Base-by-base conservation (phyloP, 2,329 filamentous ascomycete species). In the Microcyclosporella mali region DNA sequence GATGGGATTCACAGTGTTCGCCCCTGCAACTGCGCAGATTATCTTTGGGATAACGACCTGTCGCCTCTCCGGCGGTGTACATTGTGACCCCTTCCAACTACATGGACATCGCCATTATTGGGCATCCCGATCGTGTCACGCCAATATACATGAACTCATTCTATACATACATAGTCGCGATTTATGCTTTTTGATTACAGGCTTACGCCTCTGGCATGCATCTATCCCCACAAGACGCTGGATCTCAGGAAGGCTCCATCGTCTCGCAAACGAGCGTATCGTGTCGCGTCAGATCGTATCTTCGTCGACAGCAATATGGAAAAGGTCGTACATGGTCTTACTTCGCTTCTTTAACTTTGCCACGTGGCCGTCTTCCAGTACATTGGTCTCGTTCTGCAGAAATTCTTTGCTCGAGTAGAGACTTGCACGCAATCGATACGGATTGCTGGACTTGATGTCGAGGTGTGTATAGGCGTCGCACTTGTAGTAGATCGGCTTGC, bases 401-500 rank as follows among this genome's bases (percentile, higher is more conserved):
- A 61, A 35, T 9, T 66, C 65, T 19, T 59, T 61, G 34, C 68
- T 71, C 12, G 60, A 66, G 48, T 69, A 70, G 6, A 70, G 49
- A 44, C 68, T 71, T 9, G 68, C 68, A 43, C 59, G 56, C 6
- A 72, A 50, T 6, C 65, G 66, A 46, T 67, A 71, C 7, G 57
- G 48, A 32, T 68, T 72, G 6, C 57, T 49, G 3, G 61, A 61
- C 31, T 62, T 61, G 14, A 72, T 61, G n/a, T 63, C 57, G 12
- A 72, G 58, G 31, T 68, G 58, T 0, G 69, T 72, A 46, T 68
- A 77, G 62, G 70, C 60, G 74, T 84, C 82, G 54, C 76, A 77
- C 59, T 94, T 94, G 68, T 94, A 94, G 61, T 86, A 90, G 37
- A 92, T 80, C 1, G 71, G 66, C 34, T 66, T 69, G 3, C 69